A percentile compares a stretch with the other conserved stretches of the same genome.
Conservation (phyloP, 2,329 filamentous ascomycete genomes). For the Myriosclerotinia duriaeana region DNA sequence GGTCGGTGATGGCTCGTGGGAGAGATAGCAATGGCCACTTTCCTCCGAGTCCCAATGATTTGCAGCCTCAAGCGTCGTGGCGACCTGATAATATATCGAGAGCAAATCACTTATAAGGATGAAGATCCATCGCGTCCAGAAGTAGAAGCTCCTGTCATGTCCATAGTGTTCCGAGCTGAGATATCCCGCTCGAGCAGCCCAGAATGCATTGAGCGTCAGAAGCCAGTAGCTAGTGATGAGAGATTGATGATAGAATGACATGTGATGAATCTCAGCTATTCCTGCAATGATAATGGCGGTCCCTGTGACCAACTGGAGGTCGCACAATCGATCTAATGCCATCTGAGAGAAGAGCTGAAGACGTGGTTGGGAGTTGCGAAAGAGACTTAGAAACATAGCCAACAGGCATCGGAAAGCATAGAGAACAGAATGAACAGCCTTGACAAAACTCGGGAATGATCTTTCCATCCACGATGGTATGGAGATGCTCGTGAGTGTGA, state of each 20-base stretch:
- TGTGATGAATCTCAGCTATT: conserved; percentile 18
- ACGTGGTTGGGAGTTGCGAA: conserved; percentile 8
- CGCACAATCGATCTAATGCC: conserved; percentile 25
- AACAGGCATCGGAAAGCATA: conserved; percentile 2
- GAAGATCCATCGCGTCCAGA: conserved; percentile 18
- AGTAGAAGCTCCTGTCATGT: conserved; percentile 22
- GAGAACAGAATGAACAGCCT: not conserved
- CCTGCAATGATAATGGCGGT: conserved; percentile 27
- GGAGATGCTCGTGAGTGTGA: not conserved
- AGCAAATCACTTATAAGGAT: conserved; percentile 22
- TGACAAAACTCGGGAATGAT: not conserved
- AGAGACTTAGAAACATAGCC: conserved; percentile 17
- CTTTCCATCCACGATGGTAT: not conserved
- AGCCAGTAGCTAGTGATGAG: conserved; percentile 26
- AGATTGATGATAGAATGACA: conserved; percentile 28
- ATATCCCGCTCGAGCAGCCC: conserved; percentile 23
- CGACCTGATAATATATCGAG: conserved; percentile 22
- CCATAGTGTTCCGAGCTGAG: conserved; percentile 19
- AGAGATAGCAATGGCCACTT: conserved; percentile 25
- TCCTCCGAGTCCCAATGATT: conserved; percentile 24
- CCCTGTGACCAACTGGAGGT: conserved; percentile 27
- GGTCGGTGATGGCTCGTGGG: conserved; percentile 23
- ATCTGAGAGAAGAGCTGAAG: conserved; percentile 19
- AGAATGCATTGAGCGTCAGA: conserved; percentile 28
- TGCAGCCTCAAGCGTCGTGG: conserved; percentile 11